Evolutionary conservation across 306 rosid genomes (phyloP), one percentile per base, ranked within the genome.

Genomic region (Inga laurina): DNA sequence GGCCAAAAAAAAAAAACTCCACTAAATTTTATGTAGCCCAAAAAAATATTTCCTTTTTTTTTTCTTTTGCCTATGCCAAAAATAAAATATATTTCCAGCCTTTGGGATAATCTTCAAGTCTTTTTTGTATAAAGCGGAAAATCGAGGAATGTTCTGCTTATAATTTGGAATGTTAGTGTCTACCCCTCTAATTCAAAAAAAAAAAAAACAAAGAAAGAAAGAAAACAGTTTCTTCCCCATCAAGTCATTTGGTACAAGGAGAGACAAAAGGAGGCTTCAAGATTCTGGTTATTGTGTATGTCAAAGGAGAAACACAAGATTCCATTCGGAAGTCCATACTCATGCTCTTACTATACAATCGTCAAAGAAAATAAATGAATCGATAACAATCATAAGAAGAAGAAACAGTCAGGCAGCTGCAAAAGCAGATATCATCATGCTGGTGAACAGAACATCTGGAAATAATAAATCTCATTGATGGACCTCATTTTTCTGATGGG

Each of bases 401-500:
- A 10, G 21, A 57, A 61, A 65, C 41, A 65, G 41, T 5, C 19
- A 13, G 32, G 43, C 70, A 27, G n/a, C 19, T 0, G 61, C n/a
- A 18, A 16, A 19, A 19, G 22, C 62, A 21, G 24, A 21, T 7
- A 54, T 54, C 62, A 54, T 15, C n/a, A 51, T 19, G 10, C 24
- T 21, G 4, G 3, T 70, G 77, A 9, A 19, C 48, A 30, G 77
- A 12, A 19, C 32, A 76, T 79, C 16, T 54, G 66, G 72, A 80
- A 45, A 72, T 71, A 73, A 83, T 49, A 52, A 68, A 77, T 51
- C 64, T 72, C 62, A 67, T 69, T 54, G 21, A 72, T 21, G 54
- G 21, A 32, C 64, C 81, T 56, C 71, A 54, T 66, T 80, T 46
- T 54, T 57, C 62, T 73, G 14, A 65, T 77, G 83, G 78, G 77